Conservation (phyloP, 208 protist genomes). For the Leishmania aethiopica region DNA sequence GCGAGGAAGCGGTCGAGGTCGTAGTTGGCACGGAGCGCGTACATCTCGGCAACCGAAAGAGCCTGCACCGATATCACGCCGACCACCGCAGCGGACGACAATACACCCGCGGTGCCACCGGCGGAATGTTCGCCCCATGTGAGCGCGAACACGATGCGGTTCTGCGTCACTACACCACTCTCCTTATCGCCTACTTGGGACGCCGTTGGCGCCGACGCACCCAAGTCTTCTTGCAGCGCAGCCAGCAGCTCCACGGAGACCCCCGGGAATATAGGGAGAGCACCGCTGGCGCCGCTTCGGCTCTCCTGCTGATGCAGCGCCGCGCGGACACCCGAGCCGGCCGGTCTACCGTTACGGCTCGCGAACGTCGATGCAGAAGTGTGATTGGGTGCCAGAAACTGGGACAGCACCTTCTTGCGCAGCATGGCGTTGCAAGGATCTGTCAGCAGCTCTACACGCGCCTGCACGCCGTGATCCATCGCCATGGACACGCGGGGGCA, state of each 20-base stretch:
- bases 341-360: background rate
- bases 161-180: slow-evolving; percentile 1
- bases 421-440: slow-evolving; percentile 14
- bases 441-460: slow-evolving; percentile 17
- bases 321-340: slow-evolving; percentile 24
- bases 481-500: slow-evolving; percentile 48
- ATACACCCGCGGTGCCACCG: background rate
- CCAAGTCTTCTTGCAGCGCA: slow-evolving; percentile 35
- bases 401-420: slow-evolving; percentile 18
- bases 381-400: slow-evolving; percentile 2
- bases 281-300: background rate
- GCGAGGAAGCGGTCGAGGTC: slow-evolving; percentile 82
- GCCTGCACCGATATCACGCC: slow-evolving; percentile 65
- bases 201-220: background rate
- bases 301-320: slow-evolving; percentile 28
- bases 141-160: slow-evolving; percentile 36
- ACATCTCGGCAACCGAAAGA: slow-evolving; percentile 67
- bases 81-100: slow-evolving; percentile 30
- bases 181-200: background rate
- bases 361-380: slow-evolving; percentile 5
- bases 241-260: slow-evolving; percentile 23
- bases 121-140: slow-evolving; percentile 12
- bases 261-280: slow-evolving; percentile 19
- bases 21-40: slow-evolving; percentile 87
- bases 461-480: slow-evolving; percentile 21